Evolutionary conservation across 768 basidiomycete species (phyloP).

Genomic region (Amanita phalloides): DNA sequence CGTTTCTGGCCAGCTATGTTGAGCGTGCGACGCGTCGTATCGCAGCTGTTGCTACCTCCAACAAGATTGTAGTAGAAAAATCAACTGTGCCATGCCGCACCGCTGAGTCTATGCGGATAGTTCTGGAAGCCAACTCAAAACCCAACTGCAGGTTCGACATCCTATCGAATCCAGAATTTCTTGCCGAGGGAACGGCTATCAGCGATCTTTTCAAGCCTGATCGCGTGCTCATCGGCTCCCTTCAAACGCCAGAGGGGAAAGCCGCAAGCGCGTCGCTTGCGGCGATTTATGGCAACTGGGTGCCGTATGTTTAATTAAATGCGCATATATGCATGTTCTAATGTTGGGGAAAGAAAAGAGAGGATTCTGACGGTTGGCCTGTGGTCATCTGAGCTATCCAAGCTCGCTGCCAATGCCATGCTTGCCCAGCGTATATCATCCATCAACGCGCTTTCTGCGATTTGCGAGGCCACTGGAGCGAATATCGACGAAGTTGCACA

Average conservation of each 20-base stretch:
- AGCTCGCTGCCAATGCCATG: slow-evolving; percentile 99
- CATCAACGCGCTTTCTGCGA: slow-evolving; percentile 94
- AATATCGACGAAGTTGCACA: slow-evolving; percentile 97
- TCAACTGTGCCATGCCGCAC: slow-evolving; percentile 98
- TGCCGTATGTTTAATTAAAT: slow-evolving; percentile 51
- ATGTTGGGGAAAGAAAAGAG: slow-evolving; percentile 36
- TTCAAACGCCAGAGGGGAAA: slow-evolving; percentile 80
- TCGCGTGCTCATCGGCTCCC: slow-evolving; percentile 94
- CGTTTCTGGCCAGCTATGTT: slow-evolving; percentile 60
- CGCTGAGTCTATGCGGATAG: slow-evolving; percentile 98
- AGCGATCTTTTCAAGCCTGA: slow-evolving; percentile 81
- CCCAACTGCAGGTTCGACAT: slow-evolving; percentile 90
- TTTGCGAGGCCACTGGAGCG: slow-evolving; percentile 97
- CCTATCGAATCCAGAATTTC: slow-evolving; percentile 98
- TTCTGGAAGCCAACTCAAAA: slow-evolving; percentile 96
- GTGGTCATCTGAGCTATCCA: slow-evolving; percentile 97
- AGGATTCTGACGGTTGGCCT: slow-evolving; percentile 89
- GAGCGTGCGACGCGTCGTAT: slow-evolving; percentile 96
- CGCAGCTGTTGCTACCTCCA: slow-evolving; percentile 78
- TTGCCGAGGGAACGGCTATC: slow-evolving; percentile 98
- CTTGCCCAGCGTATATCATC: slow-evolving; percentile 98
- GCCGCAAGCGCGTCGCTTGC: slow-evolving; percentile 68
- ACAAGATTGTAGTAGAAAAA: slow-evolving; percentile 99
- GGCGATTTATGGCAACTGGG: slow-evolving; percentile 93
- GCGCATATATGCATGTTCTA: neutral